Evolutionary conservation across 768 basidiomycete species (phyloP).

Genomic region (Auricularia heimuer): DNA sequence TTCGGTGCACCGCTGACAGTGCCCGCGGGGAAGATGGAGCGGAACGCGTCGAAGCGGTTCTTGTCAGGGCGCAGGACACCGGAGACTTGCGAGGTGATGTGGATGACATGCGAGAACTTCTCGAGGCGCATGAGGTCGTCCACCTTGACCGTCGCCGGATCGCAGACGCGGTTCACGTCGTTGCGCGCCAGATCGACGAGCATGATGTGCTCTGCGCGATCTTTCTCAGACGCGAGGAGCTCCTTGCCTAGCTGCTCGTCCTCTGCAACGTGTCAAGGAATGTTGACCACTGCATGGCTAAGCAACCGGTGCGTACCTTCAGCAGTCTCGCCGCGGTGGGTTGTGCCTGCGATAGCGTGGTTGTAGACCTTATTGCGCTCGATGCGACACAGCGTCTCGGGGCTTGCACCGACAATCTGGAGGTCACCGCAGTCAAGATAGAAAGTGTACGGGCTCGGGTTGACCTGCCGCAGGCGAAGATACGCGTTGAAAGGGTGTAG

Average conservation of each 20-base stretch:
- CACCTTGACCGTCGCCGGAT: constrained; percentile 90
- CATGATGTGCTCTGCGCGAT: constrained; percentile 98
- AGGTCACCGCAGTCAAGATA: constrained; percentile 89
- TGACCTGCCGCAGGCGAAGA: constrained; percentile 83
- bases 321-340: constrained; percentile 69
- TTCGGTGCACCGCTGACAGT: constrained; percentile 99
- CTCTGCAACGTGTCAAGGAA: constrained; percentile 44
- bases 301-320: constrained; percentile 51
- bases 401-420: constrained; percentile 95
- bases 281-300: constrained; percentile 3
- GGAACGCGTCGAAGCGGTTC: constrained; percentile 94
- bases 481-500: constrained; percentile 98
- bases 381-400: constrained; percentile 95
- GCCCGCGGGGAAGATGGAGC: constrained; percentile 97
- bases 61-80: constrained; percentile 72
- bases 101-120: constrained; percentile 97
- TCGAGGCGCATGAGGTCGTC: constrained; percentile 90
- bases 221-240: constrained; percentile 80
- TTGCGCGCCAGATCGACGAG: constrained; percentile 95
- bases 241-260: constrained; percentile 68
- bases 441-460: constrained; percentile 99
- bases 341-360: constrained; percentile 96
- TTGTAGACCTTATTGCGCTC: constrained; percentile 87
- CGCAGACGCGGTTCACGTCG: constrained; percentile 96
- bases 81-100: constrained; percentile 91